Evolutionary conservation across 139 green algal genomes (phyloP), one percentile per base, ranked within the genome.

Genomic region (Volvox africanus): DNA sequence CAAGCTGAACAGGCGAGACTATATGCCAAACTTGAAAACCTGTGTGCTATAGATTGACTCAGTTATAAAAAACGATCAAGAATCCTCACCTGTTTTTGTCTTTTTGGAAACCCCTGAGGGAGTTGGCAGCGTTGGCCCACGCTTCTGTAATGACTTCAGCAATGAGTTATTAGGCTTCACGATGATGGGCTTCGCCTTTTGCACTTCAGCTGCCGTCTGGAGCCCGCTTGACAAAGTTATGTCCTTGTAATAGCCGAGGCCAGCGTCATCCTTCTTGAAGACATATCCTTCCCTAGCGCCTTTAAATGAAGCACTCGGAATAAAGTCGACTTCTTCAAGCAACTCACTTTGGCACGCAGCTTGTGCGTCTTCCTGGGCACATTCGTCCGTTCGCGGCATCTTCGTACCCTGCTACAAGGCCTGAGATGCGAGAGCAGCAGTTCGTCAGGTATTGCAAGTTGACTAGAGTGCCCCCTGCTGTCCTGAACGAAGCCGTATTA

Each of bases 161-260:
- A 94, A 77, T 0, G 91, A 65, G 33, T 94, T 92, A 68, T 94
- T 94, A 0, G 75, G 36, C 86, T 94, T 94, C 1, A 96, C 28
- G 18, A 93, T 32, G 3, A 92, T 33, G 30, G 89, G 86, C 81
- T 92, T 91, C 9, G 86, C 67, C 12, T 84, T 76, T 6, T 37
- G 30, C 16, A 61, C 85, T 18, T 62, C 30, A 61, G 65, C n/a
- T 16, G 78, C 69, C 19, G 62, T 37, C 61, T 82, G 32, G 3
- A 83, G 20, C 0, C 50, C 17, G 19, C 75, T 55, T 2, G 82
- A 69, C 12, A 90, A 76, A 9, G 80, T 85, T 9, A 69, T 32
- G 76, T 93, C 89, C 26, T 24, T 73, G 76, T 93, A 93, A 33
- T 94, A 93, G n/a, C 92, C 89, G 9, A 82, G 75, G 65, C 89